Conservation (phyloP, 768 basidiomycete species). For the Pleurotus platypus region DNA sequence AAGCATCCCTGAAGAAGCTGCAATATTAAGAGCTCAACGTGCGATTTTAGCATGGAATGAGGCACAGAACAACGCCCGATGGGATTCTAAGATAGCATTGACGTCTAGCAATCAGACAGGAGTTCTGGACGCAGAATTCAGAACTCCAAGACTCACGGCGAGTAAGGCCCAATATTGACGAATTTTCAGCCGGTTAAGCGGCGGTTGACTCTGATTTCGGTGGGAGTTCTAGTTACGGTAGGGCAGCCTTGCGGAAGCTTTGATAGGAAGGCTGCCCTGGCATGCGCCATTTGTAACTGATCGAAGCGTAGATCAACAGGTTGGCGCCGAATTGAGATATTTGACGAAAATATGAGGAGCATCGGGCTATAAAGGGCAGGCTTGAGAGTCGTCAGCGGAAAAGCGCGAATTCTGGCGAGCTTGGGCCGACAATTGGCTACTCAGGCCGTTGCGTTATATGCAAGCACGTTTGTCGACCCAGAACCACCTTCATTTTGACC, state of each 20-base stretch:
- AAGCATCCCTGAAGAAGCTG: background rate
- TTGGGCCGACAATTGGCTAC: conserved; percentile 1
- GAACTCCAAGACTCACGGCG: background rate
- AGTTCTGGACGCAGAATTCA: background rate
- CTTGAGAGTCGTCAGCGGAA: background rate
- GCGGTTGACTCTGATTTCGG: background rate
- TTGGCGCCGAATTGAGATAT: background rate
- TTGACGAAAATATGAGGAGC: background rate
- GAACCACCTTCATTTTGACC: background rate
- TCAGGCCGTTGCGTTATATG: conserved; percentile 8
- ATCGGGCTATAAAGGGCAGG: conserved; percentile 8
- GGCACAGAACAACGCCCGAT: background rate
- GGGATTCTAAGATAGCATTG: background rate
- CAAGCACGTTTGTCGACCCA: conserved; percentile 40
- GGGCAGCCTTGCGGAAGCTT: background rate
- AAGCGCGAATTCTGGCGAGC: conserved; percentile 4
- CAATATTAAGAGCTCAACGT: background rate
- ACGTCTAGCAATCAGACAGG: background rate
- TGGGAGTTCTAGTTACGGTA: background rate
- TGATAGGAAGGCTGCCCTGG: background rate
- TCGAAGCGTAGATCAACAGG: background rate
- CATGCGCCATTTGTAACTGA: conserved; percentile 2
- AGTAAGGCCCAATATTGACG: background rate
- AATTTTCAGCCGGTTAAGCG: background rate
- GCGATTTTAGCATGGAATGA: background rate